Conservation (phyloP, 768 basidiomycete genomes). For the Termitomyces sp. region DNA sequence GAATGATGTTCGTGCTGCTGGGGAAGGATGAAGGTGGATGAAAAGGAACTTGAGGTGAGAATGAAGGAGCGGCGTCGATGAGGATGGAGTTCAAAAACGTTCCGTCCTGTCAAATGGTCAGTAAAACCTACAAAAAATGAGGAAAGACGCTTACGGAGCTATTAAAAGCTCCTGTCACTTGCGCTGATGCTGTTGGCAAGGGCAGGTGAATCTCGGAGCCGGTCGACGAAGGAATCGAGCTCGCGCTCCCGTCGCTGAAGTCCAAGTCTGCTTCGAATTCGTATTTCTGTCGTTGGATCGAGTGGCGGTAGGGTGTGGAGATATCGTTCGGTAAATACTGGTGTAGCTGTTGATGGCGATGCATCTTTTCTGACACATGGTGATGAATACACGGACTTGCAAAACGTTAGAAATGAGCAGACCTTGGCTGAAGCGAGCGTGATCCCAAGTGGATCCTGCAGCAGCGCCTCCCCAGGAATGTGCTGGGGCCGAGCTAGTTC, state of each 20-base stretch:
- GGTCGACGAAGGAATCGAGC: not conserved
- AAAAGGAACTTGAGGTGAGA: not conserved
- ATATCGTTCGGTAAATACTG: not conserved
- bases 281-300: not conserved
- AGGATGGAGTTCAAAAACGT: not conserved
- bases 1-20: not conserved
- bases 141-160: not conserved
- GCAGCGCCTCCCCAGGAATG: not conserved
- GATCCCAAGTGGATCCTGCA: slow-evolving; percentile 19
- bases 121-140: not conserved
- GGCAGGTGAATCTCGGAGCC: not conserved
- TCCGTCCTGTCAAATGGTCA: not conserved
- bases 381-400: not conserved
- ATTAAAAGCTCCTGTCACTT: not conserved
- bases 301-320: not conserved
- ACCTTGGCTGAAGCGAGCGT: slow-evolving; percentile 34
- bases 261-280: slow-evolving; percentile 4
- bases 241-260: slow-evolving; percentile 1
- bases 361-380: not conserved
- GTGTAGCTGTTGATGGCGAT: not conserved
- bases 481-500: not conserved
- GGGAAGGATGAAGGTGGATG: not conserved
- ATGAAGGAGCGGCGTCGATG: not conserved
- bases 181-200: not conserved
- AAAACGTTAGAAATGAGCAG: slow-evolving; percentile 16